Evolutionary conservation across 176 grass and related monocot species (phyloP), one percentile per base, ranked within the genome.

Genomic region (Guadua angustifolia): DNA sequence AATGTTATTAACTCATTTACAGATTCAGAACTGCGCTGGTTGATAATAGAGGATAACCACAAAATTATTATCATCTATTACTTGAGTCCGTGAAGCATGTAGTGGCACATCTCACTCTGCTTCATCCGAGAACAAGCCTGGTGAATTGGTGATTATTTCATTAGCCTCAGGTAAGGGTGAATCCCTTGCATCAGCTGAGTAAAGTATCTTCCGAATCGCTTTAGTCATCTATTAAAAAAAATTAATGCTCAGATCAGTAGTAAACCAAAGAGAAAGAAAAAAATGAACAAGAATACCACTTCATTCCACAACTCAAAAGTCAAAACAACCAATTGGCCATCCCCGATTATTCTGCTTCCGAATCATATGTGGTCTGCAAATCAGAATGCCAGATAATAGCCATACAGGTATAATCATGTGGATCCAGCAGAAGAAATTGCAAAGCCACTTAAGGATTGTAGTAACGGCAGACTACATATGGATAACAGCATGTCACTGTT

Each of bases 121-220:
- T 58, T 89, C 88, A 11, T 85, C 88, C 9, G 50, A 12, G 42
- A 90, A 82, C 55, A 88, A 60, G 74, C 83, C 72, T 78, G 92
- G 92, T 56, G 94, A 97, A 9, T 57, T 89, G 43, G 63, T 88
- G 55, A 94, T 87, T 62, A 97, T 92, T 79, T 91, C 94, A 71
- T 92, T 75, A 45, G 88, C 94, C 80, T 89, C 94, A 49, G 85
- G 71, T 56, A 97, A 71, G 12, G 92, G 80, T 66, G 92, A 90
- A 46, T 89, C 92, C 74, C 51, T 89, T 60, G 81, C 89, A 87
- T 94, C 92, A 26, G 92, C 62, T 11, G 94, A 85, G 82, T 97
- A 97, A 17, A 97, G 78, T 53, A 97, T 97, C 92, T 90, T 92
- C 45, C 75, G 63, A 45, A 97, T 73, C 1, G 92, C 92, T 86